These are phyloP conservation scores for grape (Vitis vinifera) DNA, from an alignment of 164 flowering plant genomes.

Conservation along the genomic window DNA sequence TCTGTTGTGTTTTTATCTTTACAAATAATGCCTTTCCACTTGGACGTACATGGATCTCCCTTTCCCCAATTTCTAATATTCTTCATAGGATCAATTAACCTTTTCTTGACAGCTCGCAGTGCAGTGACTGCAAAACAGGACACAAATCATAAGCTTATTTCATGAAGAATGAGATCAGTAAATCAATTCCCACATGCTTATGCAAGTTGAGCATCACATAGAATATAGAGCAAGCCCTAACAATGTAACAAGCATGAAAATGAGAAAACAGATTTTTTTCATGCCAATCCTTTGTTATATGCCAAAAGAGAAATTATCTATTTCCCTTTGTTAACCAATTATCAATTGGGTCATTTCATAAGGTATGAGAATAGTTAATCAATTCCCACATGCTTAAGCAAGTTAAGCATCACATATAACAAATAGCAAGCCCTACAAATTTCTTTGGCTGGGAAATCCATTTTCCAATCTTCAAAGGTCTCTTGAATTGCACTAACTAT, in stretches of 20 bases:
- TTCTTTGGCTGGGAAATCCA: no score
- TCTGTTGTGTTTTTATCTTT: slow-evolving; percentile 30
- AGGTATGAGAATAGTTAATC: no score
- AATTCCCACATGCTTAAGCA: no score
- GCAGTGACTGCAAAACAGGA: slow-evolving; percentile 51
- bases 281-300: no score
- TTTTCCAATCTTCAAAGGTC: no score
- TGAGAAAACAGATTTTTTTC: not conserved
- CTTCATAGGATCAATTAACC: slow-evolving; percentile 50
- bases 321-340: no score
- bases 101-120: slow-evolving; percentile 43
- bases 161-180: not conserved
- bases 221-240: not conserved
- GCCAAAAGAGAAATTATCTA: no score
- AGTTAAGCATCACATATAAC: no score
- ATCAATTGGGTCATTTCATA: no score
- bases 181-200: not conserved
- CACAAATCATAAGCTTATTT: not conserved
- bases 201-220: not conserved
- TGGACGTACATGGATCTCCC: slow-evolving; percentile 76
- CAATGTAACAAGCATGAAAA: not conserved
- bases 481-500: no score
- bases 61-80: slow-evolving; percentile 54
- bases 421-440: no score
- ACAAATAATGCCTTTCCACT: slow-evolving; percentile 81